These are phyloP conservation scores for Cymbopogon flexuosus DNA, from an alignment of 202 grass and related monocot genomes.

Conservation along the genomic window DNA sequence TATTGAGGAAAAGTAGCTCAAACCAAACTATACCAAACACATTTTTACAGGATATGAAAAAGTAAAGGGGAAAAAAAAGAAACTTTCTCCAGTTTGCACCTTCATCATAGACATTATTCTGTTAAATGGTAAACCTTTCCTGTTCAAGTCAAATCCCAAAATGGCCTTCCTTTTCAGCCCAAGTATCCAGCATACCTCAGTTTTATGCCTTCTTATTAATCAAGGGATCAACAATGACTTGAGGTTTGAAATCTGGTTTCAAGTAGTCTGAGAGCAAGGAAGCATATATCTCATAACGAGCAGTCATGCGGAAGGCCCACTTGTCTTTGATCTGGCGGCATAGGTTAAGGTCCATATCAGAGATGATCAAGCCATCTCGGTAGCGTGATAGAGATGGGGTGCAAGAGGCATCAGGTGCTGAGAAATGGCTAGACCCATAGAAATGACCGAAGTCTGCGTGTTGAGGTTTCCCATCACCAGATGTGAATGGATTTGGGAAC, in stretches of 20 bases:
- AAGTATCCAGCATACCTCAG: background rate
- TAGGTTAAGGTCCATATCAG: slow-evolving; percentile 93
- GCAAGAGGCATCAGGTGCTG: slow-evolving; percentile 83
- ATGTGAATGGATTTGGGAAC: slow-evolving; percentile 91
- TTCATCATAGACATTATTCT: background rate
- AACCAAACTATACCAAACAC: background rate
- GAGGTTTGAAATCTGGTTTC: slow-evolving; percentile 64
- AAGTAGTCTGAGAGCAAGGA: slow-evolving; percentile 69
- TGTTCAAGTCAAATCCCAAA: background rate
- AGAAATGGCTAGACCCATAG: slow-evolving; percentile 91
- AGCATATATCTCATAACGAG: slow-evolving; percentile 78
- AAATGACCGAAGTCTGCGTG: slow-evolving; percentile 89
- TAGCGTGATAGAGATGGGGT: slow-evolving; percentile 78
- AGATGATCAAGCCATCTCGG: slow-evolving; percentile 74
- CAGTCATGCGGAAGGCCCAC: slow-evolving; percentile 95
- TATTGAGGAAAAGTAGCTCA: background rate
- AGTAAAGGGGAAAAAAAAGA: background rate
- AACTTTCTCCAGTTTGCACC: background rate
- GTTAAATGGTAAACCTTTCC: background rate
- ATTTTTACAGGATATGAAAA: slow-evolving; percentile 33
- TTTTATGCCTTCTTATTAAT: slow-evolving; percentile 53
- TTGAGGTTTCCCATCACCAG: slow-evolving; percentile 85
- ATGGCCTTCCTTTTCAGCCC: background rate
- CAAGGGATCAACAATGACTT: slow-evolving; percentile 68
- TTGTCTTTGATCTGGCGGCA: slow-evolving; percentile 97